These are phyloP conservation scores for Eucalyptus sideroxylon DNA, from an alignment of 345 rosid genomes.

Conservation along the genomic window DNA sequence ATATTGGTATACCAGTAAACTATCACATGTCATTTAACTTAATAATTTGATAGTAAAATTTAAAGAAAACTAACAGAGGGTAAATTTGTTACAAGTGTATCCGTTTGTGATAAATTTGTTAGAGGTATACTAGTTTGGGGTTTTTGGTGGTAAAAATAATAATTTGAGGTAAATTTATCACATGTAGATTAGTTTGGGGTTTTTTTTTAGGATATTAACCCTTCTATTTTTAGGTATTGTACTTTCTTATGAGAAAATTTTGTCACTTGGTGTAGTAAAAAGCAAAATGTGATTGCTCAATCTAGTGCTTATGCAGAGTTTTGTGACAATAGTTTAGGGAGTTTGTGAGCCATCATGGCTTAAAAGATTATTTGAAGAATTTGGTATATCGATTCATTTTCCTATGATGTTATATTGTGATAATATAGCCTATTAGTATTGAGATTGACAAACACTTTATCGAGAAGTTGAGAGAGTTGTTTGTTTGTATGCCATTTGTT, in stretches of 20 bases:
- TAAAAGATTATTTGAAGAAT: not conserved
- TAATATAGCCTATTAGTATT: not conserved
- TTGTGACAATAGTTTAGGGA: not conserved
- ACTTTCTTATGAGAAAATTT: not conserved
- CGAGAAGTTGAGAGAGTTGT: not conserved
- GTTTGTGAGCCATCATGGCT: no score
- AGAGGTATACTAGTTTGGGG: no score
- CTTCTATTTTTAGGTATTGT: not conserved
- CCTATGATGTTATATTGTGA: not conserved
- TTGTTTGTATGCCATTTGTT: not conserved
- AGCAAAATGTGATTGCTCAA: not conserved
- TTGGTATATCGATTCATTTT: no score
- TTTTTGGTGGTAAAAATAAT: no score
- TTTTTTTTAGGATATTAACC: no score
- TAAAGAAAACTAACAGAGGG: no score
- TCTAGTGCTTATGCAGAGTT: not conserved
- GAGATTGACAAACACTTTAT: not conserved
- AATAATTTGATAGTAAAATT: no score
- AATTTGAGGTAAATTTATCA: no score
- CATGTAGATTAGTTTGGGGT: accelerated
- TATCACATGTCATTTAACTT: no score
- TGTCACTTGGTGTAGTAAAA: not conserved
- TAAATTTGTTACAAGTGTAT: no score
- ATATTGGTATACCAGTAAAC: no score
- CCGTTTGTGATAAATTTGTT: no score